phyloP scores from a whole-genome alignment of 768 basidiomycete species.

The Lactifluus rugatus region DNA sequence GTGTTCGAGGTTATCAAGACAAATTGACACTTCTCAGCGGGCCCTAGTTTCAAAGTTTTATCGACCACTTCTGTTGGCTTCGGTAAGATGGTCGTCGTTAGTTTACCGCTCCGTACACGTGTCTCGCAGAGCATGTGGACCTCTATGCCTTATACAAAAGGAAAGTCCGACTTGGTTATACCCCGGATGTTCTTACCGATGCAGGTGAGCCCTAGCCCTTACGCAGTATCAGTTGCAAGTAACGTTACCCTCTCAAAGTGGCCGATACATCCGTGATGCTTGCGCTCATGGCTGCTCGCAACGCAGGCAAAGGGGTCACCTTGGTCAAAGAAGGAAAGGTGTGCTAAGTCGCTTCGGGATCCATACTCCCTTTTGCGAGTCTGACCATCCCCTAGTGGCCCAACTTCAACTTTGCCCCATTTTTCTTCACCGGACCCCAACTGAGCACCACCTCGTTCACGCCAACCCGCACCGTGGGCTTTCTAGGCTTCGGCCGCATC shows the following conservation, averaged over 20 bases:
- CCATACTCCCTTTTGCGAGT: not conserved
- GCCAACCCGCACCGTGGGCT: constrained; percentile 64
- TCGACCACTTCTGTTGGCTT: constrained; percentile 93
- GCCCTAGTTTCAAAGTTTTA: constrained; percentile 64
- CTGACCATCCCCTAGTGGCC: constrained; percentile 54
- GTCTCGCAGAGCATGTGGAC: constrained; percentile 68
- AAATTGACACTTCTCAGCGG: constrained; percentile 39
- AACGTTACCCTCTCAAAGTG: constrained; percentile 38
- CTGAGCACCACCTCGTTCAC: constrained; percentile 44
- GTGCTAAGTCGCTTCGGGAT: constrained; percentile 20
- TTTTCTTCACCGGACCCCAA: constrained; percentile 77
- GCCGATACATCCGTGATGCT: constrained; percentile 89
- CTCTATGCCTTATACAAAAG: constrained; percentile 47
- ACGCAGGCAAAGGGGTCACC: constrained; percentile 50
- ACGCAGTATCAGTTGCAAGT: not conserved
- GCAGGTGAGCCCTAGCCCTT: constrained; percentile 44
- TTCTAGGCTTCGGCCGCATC: constrained; percentile 93
- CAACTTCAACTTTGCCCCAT: constrained; percentile 67
- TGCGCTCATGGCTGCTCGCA: constrained; percentile 86
- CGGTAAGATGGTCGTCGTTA: constrained; percentile 35
- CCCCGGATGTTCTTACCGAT: constrained; percentile 88
- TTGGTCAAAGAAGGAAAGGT: constrained; percentile 66
- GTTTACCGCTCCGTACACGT: not conserved
- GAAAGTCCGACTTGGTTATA: constrained; percentile 73
- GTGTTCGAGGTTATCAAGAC: not conserved